phyloP scores from a whole-genome alignment of 177 flowering plant genomes.

The Vitis hybrid region DNA sequence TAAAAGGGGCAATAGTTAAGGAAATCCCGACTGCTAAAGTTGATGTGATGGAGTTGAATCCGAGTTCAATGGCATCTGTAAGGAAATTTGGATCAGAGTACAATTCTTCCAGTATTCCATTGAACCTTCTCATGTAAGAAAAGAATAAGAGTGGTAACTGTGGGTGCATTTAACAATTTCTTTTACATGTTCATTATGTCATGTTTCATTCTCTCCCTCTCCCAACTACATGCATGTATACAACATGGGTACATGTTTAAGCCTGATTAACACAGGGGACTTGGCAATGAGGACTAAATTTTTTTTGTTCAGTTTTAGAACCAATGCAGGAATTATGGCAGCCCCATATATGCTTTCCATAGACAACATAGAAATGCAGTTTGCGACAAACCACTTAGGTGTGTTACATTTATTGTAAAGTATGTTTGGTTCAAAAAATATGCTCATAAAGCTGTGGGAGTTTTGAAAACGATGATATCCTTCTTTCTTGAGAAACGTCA shows the following conservation, averaged over 20 bases:
- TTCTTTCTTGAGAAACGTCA: neutral
- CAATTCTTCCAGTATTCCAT: conserved; percentile 37
- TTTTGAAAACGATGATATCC: neutral
- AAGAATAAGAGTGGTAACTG: no score
- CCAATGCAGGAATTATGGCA: conserved; percentile 33
- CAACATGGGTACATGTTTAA: neutral
- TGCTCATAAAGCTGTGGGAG: no score
- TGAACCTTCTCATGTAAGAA: conserved; percentile 56
- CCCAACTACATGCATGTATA: no score
- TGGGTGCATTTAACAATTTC: no score
- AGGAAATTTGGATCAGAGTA: conserved; percentile 50
- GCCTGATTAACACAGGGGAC: neutral
- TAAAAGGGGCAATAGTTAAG: conserved; percentile 38
- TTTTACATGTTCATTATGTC: neutral
- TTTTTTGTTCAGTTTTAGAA: conserved; percentile 11
- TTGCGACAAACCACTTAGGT: conserved; percentile 11
- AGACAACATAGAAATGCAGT: conserved; percentile 33
- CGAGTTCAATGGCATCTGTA: conserved; percentile 51
- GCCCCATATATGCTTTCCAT: conserved; percentile 24
- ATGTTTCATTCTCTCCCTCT: neutral
- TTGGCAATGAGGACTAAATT: neutral
- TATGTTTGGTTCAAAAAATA: neutral
- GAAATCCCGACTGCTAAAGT: conserved; percentile 43
- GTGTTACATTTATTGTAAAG: conserved; percentile 1
- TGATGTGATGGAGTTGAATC: conserved; percentile 62